Percentiles rank a stretch among this genome's conserved stretches.
phyloP scores from a whole-genome alignment of 2,329 filamentous ascomycete genomes.

The Sclerotinia nivalis region DNA sequence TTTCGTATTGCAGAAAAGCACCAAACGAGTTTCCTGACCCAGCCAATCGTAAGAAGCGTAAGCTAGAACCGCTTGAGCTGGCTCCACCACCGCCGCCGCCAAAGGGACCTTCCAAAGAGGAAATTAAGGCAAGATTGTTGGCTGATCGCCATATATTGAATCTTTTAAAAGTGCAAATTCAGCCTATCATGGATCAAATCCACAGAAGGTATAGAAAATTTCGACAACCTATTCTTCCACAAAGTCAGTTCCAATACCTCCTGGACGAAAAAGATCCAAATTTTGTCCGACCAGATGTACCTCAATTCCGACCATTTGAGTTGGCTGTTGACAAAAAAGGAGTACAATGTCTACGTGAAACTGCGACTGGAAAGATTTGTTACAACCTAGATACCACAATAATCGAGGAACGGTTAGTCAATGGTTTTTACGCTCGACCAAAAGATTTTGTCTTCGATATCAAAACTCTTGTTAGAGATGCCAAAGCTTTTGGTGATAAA shows the following conservation, averaged over 20 bases:
- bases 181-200: constrained; percentile 97
- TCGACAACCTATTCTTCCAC: constrained; percentile 74
- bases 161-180: constrained; percentile 81
- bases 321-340: constrained; percentile 78
- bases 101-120: constrained; percentile 69
- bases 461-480: constrained; percentile 79
- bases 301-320: constrained; percentile 72
- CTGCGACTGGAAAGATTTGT: constrained; percentile 77
- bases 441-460: constrained; percentile 90
- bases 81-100: constrained; percentile 70
- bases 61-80: constrained; percentile 73
- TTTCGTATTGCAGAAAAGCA: constrained; percentile 74
- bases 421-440: constrained; percentile 91
- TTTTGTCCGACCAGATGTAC: constrained; percentile 55
- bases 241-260: constrained; percentile 74
- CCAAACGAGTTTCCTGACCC: constrained; percentile 87
- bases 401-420: constrained; percentile 94
- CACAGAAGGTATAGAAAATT: constrained; percentile 89
- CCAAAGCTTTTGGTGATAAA: constrained; percentile 77
- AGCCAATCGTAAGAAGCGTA: constrained; percentile 80
- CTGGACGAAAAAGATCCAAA: constrained; percentile 80
- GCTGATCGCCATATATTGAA: constrained; percentile 83
- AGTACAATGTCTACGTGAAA: constrained; percentile 73
- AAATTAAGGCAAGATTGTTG: constrained; percentile 77
- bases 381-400: constrained; percentile 93